Evolutionary conservation across 495 filamentous ascomycete genomes (phyloP), one percentile per base, ranked within the genome.

Genomic region (Immersiella caudata): DNA sequence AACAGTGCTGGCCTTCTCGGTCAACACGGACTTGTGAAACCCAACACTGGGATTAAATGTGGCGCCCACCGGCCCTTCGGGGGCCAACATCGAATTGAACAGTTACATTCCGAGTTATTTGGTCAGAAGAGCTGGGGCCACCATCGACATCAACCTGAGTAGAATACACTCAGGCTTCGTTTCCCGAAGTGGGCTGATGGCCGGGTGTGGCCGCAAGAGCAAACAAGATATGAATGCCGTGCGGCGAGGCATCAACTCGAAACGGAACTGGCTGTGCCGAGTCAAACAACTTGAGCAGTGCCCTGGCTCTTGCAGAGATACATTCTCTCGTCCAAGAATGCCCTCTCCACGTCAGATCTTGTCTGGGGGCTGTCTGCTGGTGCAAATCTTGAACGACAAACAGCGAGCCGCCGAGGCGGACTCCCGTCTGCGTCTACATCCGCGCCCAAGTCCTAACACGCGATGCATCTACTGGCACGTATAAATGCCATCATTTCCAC

Each of bases 221-320:
- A 58, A 58, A 58, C 55, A 58, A 6, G 11, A 16, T 26, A 0
- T 16, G 9, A 27, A 16, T 2, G 12, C 9, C 11, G 12, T 57
- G 54, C 16, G 11, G 6, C 12, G 27, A 58, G 27, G 24, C 26
- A 58, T n/a, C 16, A 27, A 27, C 24, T 22, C n/a, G 55, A 58
- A 58, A 58, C 52, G 22, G 52, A 36, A 36, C 40, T 4, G 40
- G 55, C 55, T 58, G 9, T 58, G 55, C 24, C 21, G 24, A 27
- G 18, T 21, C 24, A 29, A 0, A 7, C 24, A 33, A 58, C 27
- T 12, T 56, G 21, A 24, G 52, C n/a, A n/a, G 25, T 56, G 11
- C 14, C 52, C 4, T 26, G n/a, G n/a, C n/a, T n/a, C n/a, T n/a
- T n/a, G n/a, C n/a, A n/a, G n/a, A n/a, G n/a, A n/a, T n/a, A n/a